A percentile compares a stretch with the other conserved stretches of the same genome.
These are phyloP conservation scores for Rhodotorula glutinis DNA, from an alignment of 1,284 basidiomycete species.

Conservation along the genomic window DNA sequence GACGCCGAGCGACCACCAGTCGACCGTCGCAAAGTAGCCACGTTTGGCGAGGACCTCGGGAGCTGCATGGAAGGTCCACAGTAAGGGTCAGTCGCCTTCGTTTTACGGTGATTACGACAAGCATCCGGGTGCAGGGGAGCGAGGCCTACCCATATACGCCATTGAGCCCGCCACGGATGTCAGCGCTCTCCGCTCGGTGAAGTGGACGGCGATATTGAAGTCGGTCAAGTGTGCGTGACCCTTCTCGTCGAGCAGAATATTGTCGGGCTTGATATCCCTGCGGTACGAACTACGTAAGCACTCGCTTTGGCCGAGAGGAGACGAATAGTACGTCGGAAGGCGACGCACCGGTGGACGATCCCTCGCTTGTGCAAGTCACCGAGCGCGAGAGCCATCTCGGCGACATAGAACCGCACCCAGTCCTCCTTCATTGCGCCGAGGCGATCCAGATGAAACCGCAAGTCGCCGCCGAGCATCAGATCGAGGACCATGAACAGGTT, in stretches of 20 bases:
- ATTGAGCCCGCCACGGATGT: conserved; percentile 93
- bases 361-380: conserved; percentile 85
- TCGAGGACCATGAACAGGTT: conserved; percentile 98
- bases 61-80: conserved; percentile 20
- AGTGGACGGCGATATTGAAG: conserved; percentile 98
- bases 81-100: not conserved
- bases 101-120: no score
- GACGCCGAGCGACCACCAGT: conserved; percentile 96
- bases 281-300: no score
- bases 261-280: conserved; percentile 95
- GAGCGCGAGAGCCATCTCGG: conserved; percentile 79
- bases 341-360: conserved; percentile 85
- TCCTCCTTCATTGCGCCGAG: conserved; percentile 72
- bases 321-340: not conserved
- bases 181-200: conserved; percentile 76
- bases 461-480: conserved; percentile 91
- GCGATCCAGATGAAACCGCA: conserved; percentile 88
- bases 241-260: conserved; percentile 83
- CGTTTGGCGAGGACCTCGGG: conserved; percentile 46
- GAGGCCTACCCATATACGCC: conserved; percentile 92
- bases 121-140: no score
- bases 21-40: conserved; percentile 79
- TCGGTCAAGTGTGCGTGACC: conserved; percentile 97
- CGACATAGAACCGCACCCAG: conserved; percentile 81
- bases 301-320: no score